These are phyloP conservation scores for Talaromyces ruber DNA, from an alignment of 495 filamentous ascomycete species.

Conservation along the genomic window DNA sequence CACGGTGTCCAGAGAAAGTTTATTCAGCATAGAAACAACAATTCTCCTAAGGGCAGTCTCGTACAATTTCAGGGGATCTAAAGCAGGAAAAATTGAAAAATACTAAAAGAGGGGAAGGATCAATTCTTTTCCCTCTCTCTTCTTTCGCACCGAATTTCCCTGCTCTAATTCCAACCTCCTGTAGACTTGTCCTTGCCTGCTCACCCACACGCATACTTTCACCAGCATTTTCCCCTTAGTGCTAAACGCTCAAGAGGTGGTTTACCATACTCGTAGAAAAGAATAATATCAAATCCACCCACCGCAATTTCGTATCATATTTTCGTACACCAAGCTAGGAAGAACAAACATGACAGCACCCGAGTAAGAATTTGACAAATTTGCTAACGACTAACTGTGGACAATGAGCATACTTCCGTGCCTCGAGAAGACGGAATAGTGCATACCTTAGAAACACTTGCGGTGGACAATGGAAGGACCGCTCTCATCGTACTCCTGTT, in stretches of 20 bases:
- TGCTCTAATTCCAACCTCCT: not conserved
- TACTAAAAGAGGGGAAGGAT: not conserved
- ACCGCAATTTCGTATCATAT: constrained; percentile 31
- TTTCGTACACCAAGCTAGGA: constrained; percentile 45
- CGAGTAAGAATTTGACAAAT: constrained; percentile 8
- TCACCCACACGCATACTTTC: not conserved
- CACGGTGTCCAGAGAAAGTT: not conserved
- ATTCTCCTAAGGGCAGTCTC: not conserved
- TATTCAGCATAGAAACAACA: constrained; percentile 1
- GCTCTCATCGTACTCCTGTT: constrained; percentile 99
- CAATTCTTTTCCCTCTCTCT: not conserved
- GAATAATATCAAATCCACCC: constrained; percentile 22
- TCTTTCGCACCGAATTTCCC: not conserved
- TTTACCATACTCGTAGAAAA: constrained; percentile 14
- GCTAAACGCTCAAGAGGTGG: constrained; percentile 19
- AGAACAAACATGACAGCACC: constrained; percentile 26
- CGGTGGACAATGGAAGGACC: constrained; percentile 99
- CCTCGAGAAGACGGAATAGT: not conserved
- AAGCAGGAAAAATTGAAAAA: not conserved
- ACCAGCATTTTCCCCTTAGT: constrained; percentile 27
- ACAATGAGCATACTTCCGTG: not conserved
- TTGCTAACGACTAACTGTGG: constrained; percentile 1
- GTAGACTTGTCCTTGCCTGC: not conserved
- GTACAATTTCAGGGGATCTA: not conserved
- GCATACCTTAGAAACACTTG: constrained; percentile 97